These are phyloP conservation scores for Teratosphaeria zuluensis DNA, from an alignment of 2,329 filamentous ascomycete species.

Conservation along the genomic window DNA sequence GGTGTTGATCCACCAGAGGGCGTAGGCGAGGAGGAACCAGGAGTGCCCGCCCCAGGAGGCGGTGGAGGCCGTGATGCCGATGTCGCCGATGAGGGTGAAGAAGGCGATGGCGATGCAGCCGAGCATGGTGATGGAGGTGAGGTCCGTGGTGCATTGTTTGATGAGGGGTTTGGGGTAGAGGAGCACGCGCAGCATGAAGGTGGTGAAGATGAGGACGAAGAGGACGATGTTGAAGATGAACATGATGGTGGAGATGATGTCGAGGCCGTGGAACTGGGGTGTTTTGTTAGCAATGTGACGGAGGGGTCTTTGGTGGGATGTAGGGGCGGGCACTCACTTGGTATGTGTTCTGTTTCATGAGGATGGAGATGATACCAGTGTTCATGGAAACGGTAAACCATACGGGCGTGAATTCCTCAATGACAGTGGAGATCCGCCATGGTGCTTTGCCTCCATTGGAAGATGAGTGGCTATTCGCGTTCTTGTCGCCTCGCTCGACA, in stretches of 20 bases:
- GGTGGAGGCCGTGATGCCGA: conserved; percentile 6
- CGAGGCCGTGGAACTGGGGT: conserved; percentile 7
- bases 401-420: not conserved
- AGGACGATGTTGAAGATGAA: conserved; percentile 11
- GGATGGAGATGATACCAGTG: conserved; percentile 9
- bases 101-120: conserved; percentile 6
- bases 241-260: conserved; percentile 9
- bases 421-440: not conserved
- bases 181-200: conserved; percentile 5
- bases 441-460: not conserved
- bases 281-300: not conserved
- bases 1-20: conserved; percentile 13
- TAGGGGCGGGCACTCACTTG: conserved; percentile 2
- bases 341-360: conserved; percentile 9
- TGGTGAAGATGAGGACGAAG: conserved; percentile 5
- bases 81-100: conserved; percentile 6
- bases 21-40: conserved; percentile 10
- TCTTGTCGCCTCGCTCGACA: not conserved
- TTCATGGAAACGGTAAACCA: conserved; percentile 10
- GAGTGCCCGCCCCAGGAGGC: conserved; percentile 11
- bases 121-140: conserved; percentile 4
- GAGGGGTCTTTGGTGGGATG: not conserved
- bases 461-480: not conserved
- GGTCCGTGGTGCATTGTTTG: conserved; percentile 4
- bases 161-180: conserved; percentile 4